Evolutionary conservation across 2,329 filamentous ascomycete species (phyloP), one percentile per base, ranked within the genome.

Genomic region (Diplodia seriata): DNA sequence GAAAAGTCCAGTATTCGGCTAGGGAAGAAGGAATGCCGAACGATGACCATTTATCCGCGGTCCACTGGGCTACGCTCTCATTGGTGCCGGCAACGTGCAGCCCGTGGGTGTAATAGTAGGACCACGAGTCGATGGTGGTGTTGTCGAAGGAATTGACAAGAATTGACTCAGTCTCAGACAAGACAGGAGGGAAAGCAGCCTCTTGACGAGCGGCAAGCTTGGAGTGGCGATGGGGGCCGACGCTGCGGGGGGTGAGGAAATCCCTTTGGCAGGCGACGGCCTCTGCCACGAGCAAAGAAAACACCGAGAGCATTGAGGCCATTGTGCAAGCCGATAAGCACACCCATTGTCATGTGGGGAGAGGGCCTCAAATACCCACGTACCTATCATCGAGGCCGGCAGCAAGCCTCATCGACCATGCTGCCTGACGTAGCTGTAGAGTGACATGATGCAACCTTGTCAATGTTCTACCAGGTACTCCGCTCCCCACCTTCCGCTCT

Each of bases 101-200:
- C 14, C 68, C 74, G 51, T 70, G 76, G 71, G 70, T 78, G 68
- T 80, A 80, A 66, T 80, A 79, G 69, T 78, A 78, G 3, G 75
- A 76, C 76, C 76, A 79, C 66, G 73, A 72, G 29, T 74, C 73
- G 54, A 81, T 81, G 8, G 77, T 78, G 11, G 74, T 76, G 66
- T 78, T 77, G 68, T 81, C 78, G 66, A 81, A 81, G 2, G 79
- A 80, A 63, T 78, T 75, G 40, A 79, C 69, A 54, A 81, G 71
- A n/a, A 80, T 73, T 59, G 78, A 72, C 68, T 81, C 80, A 59
- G 80, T 74, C 1, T 73, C 67, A 51, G 78, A 76, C 49, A 80
- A 70, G 0, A 72, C 71, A 12, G 77, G 76, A 23, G 77, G 77
- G 53, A 78, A 78, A 2, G 73, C 71, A 6, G 68, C 68, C 5